A percentile compares a stretch with the other conserved stretches of the same genome.
These are phyloP conservation scores for Aureobasidium sp. DNA, from an alignment of 2,329 filamentous ascomycete species.

Conservation along the genomic window DNA sequence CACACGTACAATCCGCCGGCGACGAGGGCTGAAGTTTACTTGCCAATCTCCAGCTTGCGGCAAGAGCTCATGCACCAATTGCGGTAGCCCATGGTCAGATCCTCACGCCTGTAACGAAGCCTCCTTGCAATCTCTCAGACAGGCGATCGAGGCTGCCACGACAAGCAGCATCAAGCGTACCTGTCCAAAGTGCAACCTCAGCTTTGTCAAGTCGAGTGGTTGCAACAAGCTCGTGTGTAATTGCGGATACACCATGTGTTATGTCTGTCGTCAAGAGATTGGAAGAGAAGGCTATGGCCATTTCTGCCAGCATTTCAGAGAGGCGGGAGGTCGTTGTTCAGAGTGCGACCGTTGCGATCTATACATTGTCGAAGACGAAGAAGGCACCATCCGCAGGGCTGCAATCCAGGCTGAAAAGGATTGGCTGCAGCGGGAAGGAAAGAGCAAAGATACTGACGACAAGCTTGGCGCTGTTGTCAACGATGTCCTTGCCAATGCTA, in stretches of 20 bases:
- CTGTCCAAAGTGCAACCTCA: conserved; percentile 83
- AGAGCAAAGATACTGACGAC: conserved; percentile 17
- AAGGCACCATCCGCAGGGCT: conserved; percentile 35
- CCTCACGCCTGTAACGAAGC: conserved; percentile 87
- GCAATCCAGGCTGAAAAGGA: conserved; percentile 37
- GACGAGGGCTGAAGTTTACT: conserved; percentile 67
- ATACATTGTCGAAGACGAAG: conserved; percentile 44
- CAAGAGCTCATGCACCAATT: conserved; percentile 71
- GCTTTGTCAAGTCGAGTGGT: conserved; percentile 85
- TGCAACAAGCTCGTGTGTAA: conserved; percentile 97
- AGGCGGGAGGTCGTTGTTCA: conserved; percentile 65
- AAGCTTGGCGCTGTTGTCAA: conserved; percentile 19
- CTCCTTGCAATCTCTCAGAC: conserved; percentile 71
- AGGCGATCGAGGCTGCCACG: conserved; percentile 86
- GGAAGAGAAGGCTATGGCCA: conserved; percentile 75
- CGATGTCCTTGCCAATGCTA: conserved; percentile 21
- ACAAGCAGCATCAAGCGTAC: conserved; percentile 91
- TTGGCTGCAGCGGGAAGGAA: conserved; percentile 38
- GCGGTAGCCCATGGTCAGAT: conserved; percentile 76
- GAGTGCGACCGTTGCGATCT: conserved; percentile 61
- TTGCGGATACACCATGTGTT: conserved; percentile 97
- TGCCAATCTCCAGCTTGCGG: conserved; percentile 65
- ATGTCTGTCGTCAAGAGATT: conserved; percentile 68
- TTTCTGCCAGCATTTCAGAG: conserved; percentile 93
- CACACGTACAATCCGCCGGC: conserved; percentile 60